phyloP scores from a whole-genome alignment of 768 basidiomycete species.

The Mycena albidolilacea region DNA sequence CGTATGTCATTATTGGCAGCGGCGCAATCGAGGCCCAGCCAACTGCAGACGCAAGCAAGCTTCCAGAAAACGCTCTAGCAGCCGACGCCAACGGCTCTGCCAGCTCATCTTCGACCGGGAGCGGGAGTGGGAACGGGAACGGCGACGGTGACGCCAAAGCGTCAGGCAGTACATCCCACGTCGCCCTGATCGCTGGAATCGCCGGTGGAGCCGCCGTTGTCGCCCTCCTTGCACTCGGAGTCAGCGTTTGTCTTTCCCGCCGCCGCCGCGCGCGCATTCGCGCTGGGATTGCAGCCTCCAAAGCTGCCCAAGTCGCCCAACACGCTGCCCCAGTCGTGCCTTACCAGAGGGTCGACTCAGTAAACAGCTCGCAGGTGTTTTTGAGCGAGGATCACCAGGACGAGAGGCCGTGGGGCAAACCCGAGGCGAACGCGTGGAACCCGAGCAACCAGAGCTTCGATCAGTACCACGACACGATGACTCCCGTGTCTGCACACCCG shows the following conservation, averaged over 20 bases:
- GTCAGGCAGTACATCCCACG: conserved; percentile 14
- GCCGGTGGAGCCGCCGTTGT: conserved; percentile 30
- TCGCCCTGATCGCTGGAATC: conserved; percentile 32
- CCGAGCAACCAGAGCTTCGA: conserved; percentile 17
- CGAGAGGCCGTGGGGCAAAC: neutral
- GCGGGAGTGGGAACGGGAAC: too few relatives aligned
- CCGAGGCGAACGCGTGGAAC: conserved; percentile 19
- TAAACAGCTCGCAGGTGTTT: conserved; percentile 23
- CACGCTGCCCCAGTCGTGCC: conserved; percentile 8
- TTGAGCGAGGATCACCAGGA: conserved; percentile 7
- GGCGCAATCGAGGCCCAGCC: conserved; percentile 84
- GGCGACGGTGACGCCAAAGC: neutral
- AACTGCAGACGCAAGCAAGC: conserved; percentile 54
- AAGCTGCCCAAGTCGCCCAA: conserved; percentile 4
- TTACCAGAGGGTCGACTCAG: conserved; percentile 5
- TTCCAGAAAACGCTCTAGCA: conserved; percentile 67
- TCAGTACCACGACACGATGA: neutral
- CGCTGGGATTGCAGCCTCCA: conserved; percentile 14
- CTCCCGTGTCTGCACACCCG: conserved; percentile 13
- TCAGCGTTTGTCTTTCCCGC: conserved; percentile 31
- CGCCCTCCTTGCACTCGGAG: conserved; percentile 30
- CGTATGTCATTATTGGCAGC: conserved; percentile 82
- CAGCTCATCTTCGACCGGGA: conserved; percentile 46
- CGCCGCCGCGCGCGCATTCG: conserved; percentile 34
- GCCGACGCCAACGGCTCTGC: conserved; percentile 53